Evolutionary conservation across 345 rosid species (phyloP).

Genomic region (Eutrema yunnanense): DNA sequence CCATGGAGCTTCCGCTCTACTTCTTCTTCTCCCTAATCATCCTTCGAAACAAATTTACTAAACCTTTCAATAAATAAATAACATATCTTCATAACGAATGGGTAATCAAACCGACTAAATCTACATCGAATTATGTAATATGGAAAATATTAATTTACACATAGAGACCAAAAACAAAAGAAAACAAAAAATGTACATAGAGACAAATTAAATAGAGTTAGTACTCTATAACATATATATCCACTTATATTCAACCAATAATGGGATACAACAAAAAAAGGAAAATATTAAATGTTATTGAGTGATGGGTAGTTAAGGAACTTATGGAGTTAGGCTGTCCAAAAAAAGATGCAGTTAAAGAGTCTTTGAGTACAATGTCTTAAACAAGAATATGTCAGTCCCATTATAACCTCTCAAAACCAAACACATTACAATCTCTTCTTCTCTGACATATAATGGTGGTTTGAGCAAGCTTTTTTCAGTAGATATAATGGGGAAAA

Average conservation of each 20-base stretch:
- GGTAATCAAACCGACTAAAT: neutral
- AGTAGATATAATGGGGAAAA: constrained; percentile 57
- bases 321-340: constrained; percentile 35
- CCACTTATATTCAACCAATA: constrained; percentile 6
- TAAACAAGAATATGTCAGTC: constrained; percentile 15
- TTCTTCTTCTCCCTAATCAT: neutral
- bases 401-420: constrained; percentile 16
- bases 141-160: neutral
- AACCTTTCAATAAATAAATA: neutral
- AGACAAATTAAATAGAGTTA: neutral
- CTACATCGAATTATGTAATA: neutral
- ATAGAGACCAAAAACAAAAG: neutral
- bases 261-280: neutral
- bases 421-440: constrained; percentile 18
- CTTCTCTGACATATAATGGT: constrained; percentile 22
- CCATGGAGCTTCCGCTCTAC: constrained; percentile 10
- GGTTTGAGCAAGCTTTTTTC: constrained; percentile 19
- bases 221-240: neutral
- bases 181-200: neutral
- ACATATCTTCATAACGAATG: neutral
- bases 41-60: neutral
- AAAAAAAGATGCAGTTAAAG: constrained; percentile 19
- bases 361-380: constrained; percentile 17
- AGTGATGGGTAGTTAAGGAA: constrained; percentile 25
- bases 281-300: constrained; percentile 10